These are phyloP conservation scores for Rhodocollybia butyracea DNA, from an alignment of 768 basidiomycete genomes.

Conservation along the genomic window DNA sequence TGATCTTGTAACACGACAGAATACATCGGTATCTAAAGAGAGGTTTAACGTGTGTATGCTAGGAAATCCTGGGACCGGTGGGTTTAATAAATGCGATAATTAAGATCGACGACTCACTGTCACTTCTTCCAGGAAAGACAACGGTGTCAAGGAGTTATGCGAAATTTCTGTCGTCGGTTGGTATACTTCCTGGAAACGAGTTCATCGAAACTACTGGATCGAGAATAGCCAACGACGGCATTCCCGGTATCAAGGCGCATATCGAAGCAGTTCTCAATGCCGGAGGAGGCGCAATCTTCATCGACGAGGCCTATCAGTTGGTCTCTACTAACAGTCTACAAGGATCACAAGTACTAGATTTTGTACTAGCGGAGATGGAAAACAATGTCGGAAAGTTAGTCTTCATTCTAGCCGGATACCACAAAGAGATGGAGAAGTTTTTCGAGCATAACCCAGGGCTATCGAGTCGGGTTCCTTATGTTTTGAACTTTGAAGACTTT, in stretches of 20 bases:
- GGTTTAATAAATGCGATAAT: conserved; percentile 8
- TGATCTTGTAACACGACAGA: conserved; percentile 51
- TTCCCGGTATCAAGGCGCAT: conserved; percentile 47
- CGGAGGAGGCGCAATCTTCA: conserved; percentile 65
- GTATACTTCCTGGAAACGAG: conserved; percentile 46
- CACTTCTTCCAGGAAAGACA: conserved; percentile 51
- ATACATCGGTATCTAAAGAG: conserved; percentile 47
- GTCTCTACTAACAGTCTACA: conserved; percentile 41
- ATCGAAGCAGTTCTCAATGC: conserved; percentile 38
- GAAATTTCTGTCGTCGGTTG: conserved; percentile 54
- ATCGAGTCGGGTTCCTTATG: conserved; percentile 63
- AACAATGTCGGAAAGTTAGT: conserved; percentile 61
- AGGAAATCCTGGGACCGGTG: conserved; percentile 76
- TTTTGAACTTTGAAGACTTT: conserved; percentile 59
- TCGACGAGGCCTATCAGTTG: conserved; percentile 74
- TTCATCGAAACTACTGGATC: conserved; percentile 68
- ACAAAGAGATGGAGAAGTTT: conserved; percentile 71
- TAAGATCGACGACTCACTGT: not conserved
- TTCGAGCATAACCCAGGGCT: conserved; percentile 76
- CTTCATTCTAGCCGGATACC: conserved; percentile 71
- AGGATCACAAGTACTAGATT: conserved; percentile 63
- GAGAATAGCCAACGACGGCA: conserved; percentile 53
- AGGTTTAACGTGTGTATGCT: conserved; percentile 63
- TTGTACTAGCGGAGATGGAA: conserved; percentile 72
- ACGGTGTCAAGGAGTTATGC: conserved; percentile 65